These are phyloP conservation scores for Bolboschoenoplectus hybrid DNA, from an alignment of 202 grass and related monocot genomes.

Conservation along the genomic window DNA sequence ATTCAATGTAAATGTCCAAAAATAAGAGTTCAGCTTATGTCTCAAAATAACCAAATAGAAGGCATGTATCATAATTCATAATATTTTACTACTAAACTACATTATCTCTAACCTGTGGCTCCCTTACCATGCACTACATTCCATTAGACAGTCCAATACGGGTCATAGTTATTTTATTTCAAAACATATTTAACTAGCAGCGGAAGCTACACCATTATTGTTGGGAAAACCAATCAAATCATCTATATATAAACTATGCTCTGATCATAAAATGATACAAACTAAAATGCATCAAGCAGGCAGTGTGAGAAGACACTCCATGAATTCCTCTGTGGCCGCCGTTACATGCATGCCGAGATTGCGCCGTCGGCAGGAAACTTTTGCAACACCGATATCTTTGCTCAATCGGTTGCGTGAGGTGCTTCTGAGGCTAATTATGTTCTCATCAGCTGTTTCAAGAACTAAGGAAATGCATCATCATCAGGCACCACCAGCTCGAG, in stretches of 20 bases:
- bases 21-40: background rate
- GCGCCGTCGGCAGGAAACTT: slow-evolving; percentile 23
- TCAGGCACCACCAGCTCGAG: slow-evolving; percentile 2
- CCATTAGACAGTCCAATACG: slow-evolving; percentile 2
- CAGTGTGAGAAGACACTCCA: slow-evolving; percentile 35
- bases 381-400: slow-evolving; percentile 45
- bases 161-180: slow-evolving; percentile 17
- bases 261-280: background rate
- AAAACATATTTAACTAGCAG: background rate
- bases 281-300: slow-evolving; percentile 29
- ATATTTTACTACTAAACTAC: slow-evolving; percentile 22
- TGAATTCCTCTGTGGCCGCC: slow-evolving; percentile 29
- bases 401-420: slow-evolving; percentile 70
- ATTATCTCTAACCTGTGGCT: slow-evolving; percentile 17
- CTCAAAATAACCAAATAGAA: background rate
- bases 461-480: background rate
- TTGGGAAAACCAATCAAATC: background rate
- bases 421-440: slow-evolving; percentile 59
- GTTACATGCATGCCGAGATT: slow-evolving; percentile 81
- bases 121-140: background rate
- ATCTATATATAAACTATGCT: slow-evolving; percentile 2
- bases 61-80: background rate
- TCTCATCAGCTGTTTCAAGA: slow-evolving; percentile 43
- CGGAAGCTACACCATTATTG: slow-evolving; percentile 10
- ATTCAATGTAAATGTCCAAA: background rate